Conservation (phyloP, 805 yeast genomes). For the Metschnikowia amazonensis region DNA sequence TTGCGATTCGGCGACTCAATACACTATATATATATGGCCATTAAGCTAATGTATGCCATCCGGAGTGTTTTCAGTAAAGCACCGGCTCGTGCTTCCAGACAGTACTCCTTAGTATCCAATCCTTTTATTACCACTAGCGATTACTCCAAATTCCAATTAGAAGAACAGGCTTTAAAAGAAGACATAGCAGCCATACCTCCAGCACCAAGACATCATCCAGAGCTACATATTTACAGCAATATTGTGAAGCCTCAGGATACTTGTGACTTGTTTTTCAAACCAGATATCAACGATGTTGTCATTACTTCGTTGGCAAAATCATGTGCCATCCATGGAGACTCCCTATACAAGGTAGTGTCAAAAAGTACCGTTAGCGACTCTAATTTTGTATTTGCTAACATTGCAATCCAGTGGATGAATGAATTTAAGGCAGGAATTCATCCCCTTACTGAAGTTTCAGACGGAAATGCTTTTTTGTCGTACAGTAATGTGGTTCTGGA, state of each 20-base stretch:
- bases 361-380: constrained; percentile 9
- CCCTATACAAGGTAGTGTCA: constrained; percentile 21
- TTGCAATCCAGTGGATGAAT: constrained; percentile 30
- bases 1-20: neutral
- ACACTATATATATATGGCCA: neutral
- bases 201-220: constrained; percentile 21
- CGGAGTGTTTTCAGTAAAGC: neutral
- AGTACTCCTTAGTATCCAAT: neutral
- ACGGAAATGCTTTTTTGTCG: constrained; percentile 11
- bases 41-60: neutral
- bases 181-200: constrained; percentile 34
- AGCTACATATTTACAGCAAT: constrained; percentile 15
- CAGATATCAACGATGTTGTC: constrained; percentile 28
- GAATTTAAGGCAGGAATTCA: constrained; percentile 22
- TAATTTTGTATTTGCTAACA: constrained; percentile 26
- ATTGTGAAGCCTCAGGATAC: constrained; percentile 33
- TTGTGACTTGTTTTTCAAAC: constrained; percentile 31
- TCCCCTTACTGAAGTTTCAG: constrained; percentile 17
- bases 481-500: constrained; percentile 9
- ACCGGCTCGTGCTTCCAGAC: neutral
- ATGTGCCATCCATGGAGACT: constrained; percentile 28
- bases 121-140: constrained; percentile 29
- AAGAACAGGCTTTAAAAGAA: constrained; percentile 26
- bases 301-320: constrained; percentile 27
- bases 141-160: constrained; percentile 26